A percentile compares a stretch with the other conserved stretches of the same genome.
Conservation (phyloP, 2,329 filamentous ascomycete species). For the Triangularia verruculosa region DNA sequence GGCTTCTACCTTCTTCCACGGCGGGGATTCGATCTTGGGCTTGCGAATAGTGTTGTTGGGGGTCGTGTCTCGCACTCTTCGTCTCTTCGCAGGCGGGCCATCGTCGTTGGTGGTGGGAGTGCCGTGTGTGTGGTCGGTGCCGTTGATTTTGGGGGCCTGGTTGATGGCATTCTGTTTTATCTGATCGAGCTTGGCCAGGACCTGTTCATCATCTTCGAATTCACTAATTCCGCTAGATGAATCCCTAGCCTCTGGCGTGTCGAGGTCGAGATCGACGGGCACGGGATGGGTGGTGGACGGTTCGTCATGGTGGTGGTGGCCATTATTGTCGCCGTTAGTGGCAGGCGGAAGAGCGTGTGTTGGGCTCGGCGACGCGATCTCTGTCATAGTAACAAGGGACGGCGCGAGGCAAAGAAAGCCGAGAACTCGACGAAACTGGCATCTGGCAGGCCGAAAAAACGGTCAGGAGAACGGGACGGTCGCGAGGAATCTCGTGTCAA, state of each 20-base stretch:
- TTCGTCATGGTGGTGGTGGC: conserved; percentile 21
- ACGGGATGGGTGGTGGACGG: conserved; percentile 17
- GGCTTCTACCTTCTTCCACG: conserved; percentile 84
- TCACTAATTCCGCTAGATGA: not conserved
- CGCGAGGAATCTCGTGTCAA: conserved; percentile 45
- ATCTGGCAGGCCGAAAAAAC: conserved; percentile 56
- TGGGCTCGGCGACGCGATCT: conserved; percentile 56
- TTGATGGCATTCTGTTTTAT: not conserved
- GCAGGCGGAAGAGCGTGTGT: conserved; percentile 38
- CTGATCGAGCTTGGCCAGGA: not conserved
- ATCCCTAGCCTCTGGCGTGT: not conserved
- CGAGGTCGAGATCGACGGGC: conserved; percentile 8
- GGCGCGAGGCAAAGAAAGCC: conserved; percentile 45
- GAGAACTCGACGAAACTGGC: conserved; percentile 55
- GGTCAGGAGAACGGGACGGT: conserved; percentile 50
- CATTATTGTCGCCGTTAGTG: conserved; percentile 26
- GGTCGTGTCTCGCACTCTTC: conserved; percentile 51
- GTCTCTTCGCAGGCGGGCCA: conserved; percentile 62
- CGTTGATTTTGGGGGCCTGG: not conserved
- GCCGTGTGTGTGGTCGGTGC: conserved; percentile 21
- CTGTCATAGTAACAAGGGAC: conserved; percentile 53
- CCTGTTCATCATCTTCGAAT: conserved; percentile 3
- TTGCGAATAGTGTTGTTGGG: conserved; percentile 37
- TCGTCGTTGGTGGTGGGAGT: conserved; percentile 35
- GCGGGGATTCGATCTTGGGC: conserved; percentile 68